Evolutionary conservation across 306 rosid genomes (phyloP).

Genomic region (Cucumis hystrix): DNA sequence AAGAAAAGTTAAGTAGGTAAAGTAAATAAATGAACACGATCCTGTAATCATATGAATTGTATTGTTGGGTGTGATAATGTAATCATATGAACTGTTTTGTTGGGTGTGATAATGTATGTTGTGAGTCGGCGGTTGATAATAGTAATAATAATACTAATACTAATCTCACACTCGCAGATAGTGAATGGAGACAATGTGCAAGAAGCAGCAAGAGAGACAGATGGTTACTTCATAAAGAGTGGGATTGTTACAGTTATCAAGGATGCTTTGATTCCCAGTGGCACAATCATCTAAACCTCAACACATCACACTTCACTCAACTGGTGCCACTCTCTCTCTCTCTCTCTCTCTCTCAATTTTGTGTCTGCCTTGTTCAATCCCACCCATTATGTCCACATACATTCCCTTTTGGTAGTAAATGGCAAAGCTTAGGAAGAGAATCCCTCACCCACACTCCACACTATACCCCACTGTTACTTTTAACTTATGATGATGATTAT

Average conservation of each 20-base stretch:
- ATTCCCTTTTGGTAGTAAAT: neutral
- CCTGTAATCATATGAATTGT: neutral
- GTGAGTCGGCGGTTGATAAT: neutral
- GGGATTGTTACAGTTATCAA: slow-evolving; percentile 88
- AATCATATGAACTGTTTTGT: neutral
- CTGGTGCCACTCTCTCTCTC: neutral
- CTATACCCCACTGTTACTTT: neutral
- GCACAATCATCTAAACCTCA: slow-evolving; percentile 41
- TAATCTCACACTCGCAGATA: slow-evolving; percentile 30
- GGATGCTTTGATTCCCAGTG: slow-evolving; percentile 89
- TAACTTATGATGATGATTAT: neutral
- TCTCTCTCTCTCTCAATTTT: neutral
- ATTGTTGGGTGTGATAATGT: neutral
- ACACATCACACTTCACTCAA: neutral
- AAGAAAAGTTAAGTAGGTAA: too few relatives aligned
- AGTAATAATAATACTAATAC: too few relatives aligned
- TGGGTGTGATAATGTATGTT: neutral
- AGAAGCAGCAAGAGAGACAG: slow-evolving; percentile 98
- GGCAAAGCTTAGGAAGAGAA: neutral
- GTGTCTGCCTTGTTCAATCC: neutral
- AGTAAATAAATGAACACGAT: too few relatives aligned
- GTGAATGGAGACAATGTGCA: slow-evolving; percentile 64
- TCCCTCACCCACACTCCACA: neutral
- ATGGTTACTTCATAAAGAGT: slow-evolving; percentile 94
- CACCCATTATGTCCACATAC: neutral